These are phyloP conservation scores for Aurinia saxatilis DNA, from an alignment of 345 rosid species.

Conservation along the genomic window DNA sequence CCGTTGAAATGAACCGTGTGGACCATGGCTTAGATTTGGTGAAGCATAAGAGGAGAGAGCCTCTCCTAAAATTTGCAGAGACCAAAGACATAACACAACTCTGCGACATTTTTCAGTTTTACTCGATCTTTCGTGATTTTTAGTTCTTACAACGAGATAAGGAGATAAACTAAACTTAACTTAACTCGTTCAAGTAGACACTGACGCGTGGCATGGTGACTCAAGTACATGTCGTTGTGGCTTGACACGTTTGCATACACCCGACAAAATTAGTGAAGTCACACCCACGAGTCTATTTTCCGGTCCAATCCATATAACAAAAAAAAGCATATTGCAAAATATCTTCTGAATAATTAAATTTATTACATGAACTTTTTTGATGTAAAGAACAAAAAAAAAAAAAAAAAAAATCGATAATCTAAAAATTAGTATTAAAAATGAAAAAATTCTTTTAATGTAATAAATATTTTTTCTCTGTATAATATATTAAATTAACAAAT, in stretches of 20 bases:
- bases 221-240: neutral
- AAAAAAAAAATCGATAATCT: too few species aligned
- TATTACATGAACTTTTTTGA: too few species aligned
- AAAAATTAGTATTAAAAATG: too few species aligned
- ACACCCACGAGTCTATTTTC: too few species aligned
- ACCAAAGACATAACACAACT: slow-evolving; percentile 19
- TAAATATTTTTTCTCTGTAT: too few species aligned
- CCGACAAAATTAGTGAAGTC: too few species aligned
- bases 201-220: neutral
- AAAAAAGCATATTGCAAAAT: too few species aligned
- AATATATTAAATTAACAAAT: too few species aligned
- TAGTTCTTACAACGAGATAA: neutral
- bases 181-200: neutral
- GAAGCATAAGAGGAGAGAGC: slow-evolving; percentile 4
- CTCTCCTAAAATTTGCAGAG: slow-evolving; percentile 4
- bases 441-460: too few species aligned
- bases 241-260: neutral
- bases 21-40: slow-evolving; percentile 18
- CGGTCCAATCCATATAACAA: too few species aligned
- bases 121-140: neutral
- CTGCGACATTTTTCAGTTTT: neutral
- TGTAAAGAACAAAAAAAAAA: too few species aligned
- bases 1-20: neutral
- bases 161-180: neutral
- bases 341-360: too few species aligned